Percentiles rank a stretch among this genome's conserved stretches.
Evolutionary conservation across 2,329 filamentous ascomycete genomes (phyloP).

Genomic region (Alternaria sp.): DNA sequence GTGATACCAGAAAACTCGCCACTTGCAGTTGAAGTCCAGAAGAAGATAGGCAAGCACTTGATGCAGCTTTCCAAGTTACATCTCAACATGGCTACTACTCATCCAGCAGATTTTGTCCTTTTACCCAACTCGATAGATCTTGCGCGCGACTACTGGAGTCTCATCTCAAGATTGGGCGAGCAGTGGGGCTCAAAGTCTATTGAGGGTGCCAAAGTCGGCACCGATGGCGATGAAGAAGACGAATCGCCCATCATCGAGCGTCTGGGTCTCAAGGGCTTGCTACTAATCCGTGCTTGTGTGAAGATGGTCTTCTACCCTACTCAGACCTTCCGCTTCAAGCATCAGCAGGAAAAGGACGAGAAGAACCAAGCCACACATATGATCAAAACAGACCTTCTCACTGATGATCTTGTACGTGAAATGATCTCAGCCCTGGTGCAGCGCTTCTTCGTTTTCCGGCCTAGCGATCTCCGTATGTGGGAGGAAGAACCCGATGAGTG

Average conservation of each 20-base stretch:
- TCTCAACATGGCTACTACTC: conserved; percentile 80
- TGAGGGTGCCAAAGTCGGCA: conserved; percentile 53
- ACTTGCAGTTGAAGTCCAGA: conserved; percentile 61
- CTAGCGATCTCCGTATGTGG: conserved; percentile 88
- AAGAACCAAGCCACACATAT: conserved; percentile 73
- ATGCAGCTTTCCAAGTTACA: conserved; percentile 93
- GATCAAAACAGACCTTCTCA: conserved; percentile 78
- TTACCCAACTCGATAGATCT: conserved; percentile 82
- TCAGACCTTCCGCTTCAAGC: conserved; percentile 85
- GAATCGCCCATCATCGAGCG: conserved; percentile 74
- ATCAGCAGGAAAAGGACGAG: conserved; percentile 77
- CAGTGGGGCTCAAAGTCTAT: conserved; percentile 68
- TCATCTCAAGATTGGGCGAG: conserved; percentile 80
- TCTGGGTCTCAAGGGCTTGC: conserved; percentile 81
- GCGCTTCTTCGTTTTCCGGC: conserved; percentile 86
- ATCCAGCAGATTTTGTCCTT: conserved; percentile 83
- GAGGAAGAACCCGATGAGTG: conserved; percentile 94
- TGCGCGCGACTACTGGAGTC: conserved; percentile 83
- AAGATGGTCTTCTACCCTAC: conserved; percentile 84
- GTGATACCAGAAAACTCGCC: conserved; percentile 66
- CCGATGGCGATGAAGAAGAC: conserved; percentile 58
- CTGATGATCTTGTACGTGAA: conserved; percentile 77
- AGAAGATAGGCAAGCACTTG: conserved; percentile 82
- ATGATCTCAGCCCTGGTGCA: conserved; percentile 87
- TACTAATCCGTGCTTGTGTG: conserved; percentile 82